A percentile compares a stretch with the other conserved stretches of the same genome.
Evolutionary conservation across 2,329 filamentous ascomycete genomes (phyloP).

Genomic region (Fusarium gaditjirri): DNA sequence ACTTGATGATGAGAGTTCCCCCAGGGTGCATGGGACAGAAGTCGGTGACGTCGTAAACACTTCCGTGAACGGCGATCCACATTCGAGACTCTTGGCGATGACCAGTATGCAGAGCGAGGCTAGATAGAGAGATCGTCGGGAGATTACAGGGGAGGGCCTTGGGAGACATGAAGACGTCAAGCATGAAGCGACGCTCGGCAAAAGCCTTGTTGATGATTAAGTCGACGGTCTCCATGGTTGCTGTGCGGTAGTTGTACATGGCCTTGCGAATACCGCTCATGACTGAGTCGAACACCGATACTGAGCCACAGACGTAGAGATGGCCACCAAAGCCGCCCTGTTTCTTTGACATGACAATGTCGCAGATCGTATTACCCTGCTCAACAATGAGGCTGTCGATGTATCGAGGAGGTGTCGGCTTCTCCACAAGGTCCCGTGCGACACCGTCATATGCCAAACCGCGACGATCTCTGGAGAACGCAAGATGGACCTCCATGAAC

Average conservation of each 20-base stretch:
- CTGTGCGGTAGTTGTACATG: slow-evolving; percentile 62
- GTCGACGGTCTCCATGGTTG: slow-evolving; percentile 63
- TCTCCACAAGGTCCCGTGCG: slow-evolving; percentile 58
- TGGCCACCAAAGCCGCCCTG: slow-evolving; percentile 60
- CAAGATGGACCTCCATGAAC: slow-evolving; percentile 63
- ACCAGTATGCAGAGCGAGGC: slow-evolving; percentile 62
- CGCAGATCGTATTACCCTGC: slow-evolving; percentile 61
- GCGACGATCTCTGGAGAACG: slow-evolving; percentile 61
- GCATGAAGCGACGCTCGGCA: slow-evolving; percentile 65
- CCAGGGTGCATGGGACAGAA: slow-evolving; percentile 65
- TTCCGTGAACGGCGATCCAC: slow-evolving; percentile 64
- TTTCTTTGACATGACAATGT: slow-evolving; percentile 67
- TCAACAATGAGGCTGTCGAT: slow-evolving; percentile 64
- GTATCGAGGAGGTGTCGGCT: slow-evolving; percentile 60
- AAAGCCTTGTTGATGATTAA: slow-evolving; percentile 63
- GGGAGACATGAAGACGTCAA: slow-evolving; percentile 67
- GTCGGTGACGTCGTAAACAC: slow-evolving; percentile 64
- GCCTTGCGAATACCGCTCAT: slow-evolving; percentile 66
- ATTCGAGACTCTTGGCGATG: slow-evolving; percentile 58
- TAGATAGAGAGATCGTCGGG: slow-evolving; percentile 60
- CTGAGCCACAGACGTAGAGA: slow-evolving; percentile 47
- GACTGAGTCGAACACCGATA: slow-evolving; percentile 58
- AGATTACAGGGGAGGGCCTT: slow-evolving; percentile 62
- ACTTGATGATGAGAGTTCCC: slow-evolving; percentile 63
- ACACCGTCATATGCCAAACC: slow-evolving; percentile 59